Evolutionary conservation across 306 rosid genomes (phyloP), one percentile per base, ranked within the genome.

Genomic region (Gynostemma pentaphyllum): DNA sequence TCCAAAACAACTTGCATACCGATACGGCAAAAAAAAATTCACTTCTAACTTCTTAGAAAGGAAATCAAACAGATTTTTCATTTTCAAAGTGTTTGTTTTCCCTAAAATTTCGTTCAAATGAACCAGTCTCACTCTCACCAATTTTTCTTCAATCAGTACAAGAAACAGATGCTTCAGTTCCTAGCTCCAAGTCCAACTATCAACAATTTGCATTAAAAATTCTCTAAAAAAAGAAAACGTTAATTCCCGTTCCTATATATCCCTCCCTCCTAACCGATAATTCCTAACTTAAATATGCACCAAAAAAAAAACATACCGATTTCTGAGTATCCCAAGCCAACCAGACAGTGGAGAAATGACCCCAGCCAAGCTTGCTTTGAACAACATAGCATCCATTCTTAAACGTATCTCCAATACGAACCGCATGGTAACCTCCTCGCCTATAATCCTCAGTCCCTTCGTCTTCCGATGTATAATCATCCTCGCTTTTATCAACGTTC

Each of bases 291-390:
- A 70, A 71, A 76, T 68, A 61, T 78, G 18, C 9, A 47, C 26
- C 39, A 61, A 13, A 24, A n/a, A n/a, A n/a, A n/a, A 27, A 16
- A 6, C 76, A 56, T 72, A 77, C 81, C 55, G 54, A 68, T 71
- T 53, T 63, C 34, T 26, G 71, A 56, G 81, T 64, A 21, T 77
- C 81, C 81, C 81, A 77, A 14, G 81, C 81, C 50, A 77, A 70
- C 81, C 81, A 77, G 48, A 77, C 81, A 22, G 81, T 77, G 62
- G 81, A 77, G 55, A 77, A 77, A 63, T 77, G 81, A 8, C 81
- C 81, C 81, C 81, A 77, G 5, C 81, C 81, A 13, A 77, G 81
- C 69, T 77, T 77, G 68, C 69, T 56, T 67, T 77, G 81, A 9
- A 72, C 81, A 24, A 77, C 75, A 50, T 72, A 77, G 72, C 74